A percentile compares a stretch with the other conserved stretches of the same genome.
phyloP scores from a whole-genome alignment of 202 grass and related monocot species.

The Carex arenaria region DNA sequence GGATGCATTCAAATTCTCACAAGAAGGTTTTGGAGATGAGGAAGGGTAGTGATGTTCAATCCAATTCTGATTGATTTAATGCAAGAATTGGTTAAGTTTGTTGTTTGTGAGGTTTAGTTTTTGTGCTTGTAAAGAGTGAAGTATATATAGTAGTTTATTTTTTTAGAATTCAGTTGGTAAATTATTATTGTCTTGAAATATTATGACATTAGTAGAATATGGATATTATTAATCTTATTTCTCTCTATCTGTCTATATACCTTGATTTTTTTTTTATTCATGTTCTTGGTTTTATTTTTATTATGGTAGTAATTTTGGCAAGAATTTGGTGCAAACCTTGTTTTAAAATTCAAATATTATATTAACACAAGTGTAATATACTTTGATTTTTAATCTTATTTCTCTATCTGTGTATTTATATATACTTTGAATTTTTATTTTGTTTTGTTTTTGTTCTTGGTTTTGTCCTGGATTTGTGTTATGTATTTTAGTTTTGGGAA shows the following conservation, averaged over 20 bases:
- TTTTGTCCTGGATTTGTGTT: not conserved
- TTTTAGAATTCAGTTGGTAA: slow-evolving; percentile 25
- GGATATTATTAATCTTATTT: not conserved
- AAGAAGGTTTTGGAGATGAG: slow-evolving; percentile 98
- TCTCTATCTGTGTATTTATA: not conserved
- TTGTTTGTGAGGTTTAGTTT: not conserved
- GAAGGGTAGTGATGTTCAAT: not conserved
- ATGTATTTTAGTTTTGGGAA: not conserved
- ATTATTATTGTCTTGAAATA: slow-evolving; percentile 12
- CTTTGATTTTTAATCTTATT: not conserved
- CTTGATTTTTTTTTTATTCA: not conserved
- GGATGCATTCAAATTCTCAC: slow-evolving; percentile 95
- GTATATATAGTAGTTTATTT: slow-evolving; percentile 22
- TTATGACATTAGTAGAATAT: slow-evolving; percentile 15
- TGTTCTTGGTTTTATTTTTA: not conserved
- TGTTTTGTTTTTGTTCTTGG: not conserved
- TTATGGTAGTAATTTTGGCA: not conserved
- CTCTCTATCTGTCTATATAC: not conserved
- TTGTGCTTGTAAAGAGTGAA: slow-evolving; percentile 14
- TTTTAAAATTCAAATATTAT: not conserved
- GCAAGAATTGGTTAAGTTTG: not conserved
- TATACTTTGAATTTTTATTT: not conserved
- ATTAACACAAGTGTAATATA: not conserved
- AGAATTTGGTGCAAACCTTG: not conserved
- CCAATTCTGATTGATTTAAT: slow-evolving; percentile 13